Base-by-base conservation (phyloP, 176 grass and related monocot genomes). In the Rhynchospora breviuscula region DNA sequence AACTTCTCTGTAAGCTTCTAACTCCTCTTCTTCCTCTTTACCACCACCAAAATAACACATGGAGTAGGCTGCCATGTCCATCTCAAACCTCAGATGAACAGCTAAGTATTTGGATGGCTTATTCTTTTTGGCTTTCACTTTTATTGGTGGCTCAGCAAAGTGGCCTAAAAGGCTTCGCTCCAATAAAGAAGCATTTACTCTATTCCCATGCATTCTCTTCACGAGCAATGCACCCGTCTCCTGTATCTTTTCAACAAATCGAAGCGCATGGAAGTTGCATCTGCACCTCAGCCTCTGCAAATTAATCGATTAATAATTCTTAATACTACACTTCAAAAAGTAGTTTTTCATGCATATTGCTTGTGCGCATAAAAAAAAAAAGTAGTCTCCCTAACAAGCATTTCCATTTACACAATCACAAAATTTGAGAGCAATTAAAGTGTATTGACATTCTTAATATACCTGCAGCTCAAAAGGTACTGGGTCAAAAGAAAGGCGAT, bases 21-120 rank as follows among this genome's bases (percentile, higher is more conserved):
- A 81, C 84, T 98, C 96, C 44, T 93, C 89, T 86, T 91, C 90
- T 88, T 98, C 96, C 63, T 98, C 88, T 88, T 93, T 95, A 63
- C 96, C 96, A 71, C 96, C 96, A 83, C 96, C 96, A 91, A 98
- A 98, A 80, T 98, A 91, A 88, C 96, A 98, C 88, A 98, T 86
- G 53, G 96, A 95, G 83, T 98, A 98, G 61, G 96, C 92, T 43
- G 90, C 96, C 96, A 98, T 98, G 87, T 98, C 96, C 74, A 95
- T 93, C 82, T 98, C 96, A 89, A 98, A 98, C 61, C 96, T 87
- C 75, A 98, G 91, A 84, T 98, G 96, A 69, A 98, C 86, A 76
- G 96, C 90, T 80, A 98, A 86, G 83, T 98, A 98, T 90, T 83
- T 95, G 40, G 91, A 89, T 15, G 86, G 10, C 82, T 33, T 67